Conservation (phyloP, 2,329 filamentous ascomycete species). For the Colletotrichum eremochloae region DNA sequence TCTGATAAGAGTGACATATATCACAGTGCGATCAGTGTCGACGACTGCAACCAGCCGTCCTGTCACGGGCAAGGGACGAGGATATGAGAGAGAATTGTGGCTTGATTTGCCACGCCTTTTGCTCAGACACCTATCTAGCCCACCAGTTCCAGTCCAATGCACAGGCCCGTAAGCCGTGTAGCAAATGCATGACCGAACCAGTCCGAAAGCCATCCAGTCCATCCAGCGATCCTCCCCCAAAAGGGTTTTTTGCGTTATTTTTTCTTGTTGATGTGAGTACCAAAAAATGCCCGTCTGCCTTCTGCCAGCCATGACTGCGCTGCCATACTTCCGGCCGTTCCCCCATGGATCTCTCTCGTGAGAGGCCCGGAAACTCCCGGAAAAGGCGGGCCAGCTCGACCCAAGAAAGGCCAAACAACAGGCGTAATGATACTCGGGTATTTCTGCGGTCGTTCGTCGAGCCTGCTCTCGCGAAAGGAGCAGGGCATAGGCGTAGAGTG, state of each 20-base stretch:
- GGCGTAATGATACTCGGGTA: conserved; percentile 41
- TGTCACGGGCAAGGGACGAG: not conserved
- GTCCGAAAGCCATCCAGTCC: conserved; percentile 35
- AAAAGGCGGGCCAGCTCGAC: not conserved
- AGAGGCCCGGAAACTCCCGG: not conserved
- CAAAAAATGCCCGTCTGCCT: conserved; percentile 17
- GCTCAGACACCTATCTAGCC: conserved; percentile 41
- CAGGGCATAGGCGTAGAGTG: conserved; percentile 40
- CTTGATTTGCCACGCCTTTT: conserved; percentile 29
- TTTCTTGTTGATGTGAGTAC: conserved; percentile 42
- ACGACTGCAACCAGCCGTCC: not conserved
- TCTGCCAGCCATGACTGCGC: conserved; percentile 6
- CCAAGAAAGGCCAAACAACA: not conserved
- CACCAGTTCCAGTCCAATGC: conserved; percentile 18
- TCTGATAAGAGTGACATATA: not conserved
- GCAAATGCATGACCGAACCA: conserved; percentile 1
- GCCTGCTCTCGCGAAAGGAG: conserved; percentile 33
- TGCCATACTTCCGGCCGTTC: too few species aligned
- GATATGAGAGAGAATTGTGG: conserved; percentile 35
- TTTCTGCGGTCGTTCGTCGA: conserved; percentile 41
- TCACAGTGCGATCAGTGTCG: not conserved
- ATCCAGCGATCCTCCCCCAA: conserved; percentile 41
- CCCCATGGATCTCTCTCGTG: not conserved
- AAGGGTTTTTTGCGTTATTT: conserved; percentile 41
- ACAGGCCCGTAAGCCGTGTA: not conserved